Conservation (phyloP, 208 protist genomes). For the Porcisia hertigi region DNA sequence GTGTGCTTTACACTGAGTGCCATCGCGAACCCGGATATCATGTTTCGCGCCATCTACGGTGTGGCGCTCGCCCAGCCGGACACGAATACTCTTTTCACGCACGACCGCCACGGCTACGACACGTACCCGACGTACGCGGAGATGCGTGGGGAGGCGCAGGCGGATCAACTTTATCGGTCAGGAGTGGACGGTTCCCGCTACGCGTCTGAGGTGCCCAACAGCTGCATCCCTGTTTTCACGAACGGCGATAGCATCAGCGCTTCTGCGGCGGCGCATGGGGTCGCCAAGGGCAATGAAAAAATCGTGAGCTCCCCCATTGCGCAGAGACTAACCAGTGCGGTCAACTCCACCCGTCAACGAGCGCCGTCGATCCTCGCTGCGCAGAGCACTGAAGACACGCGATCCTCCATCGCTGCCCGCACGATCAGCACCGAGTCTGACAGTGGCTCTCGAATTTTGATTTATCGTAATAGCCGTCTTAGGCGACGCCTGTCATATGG, state of each 20-base stretch:
- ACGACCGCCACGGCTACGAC: constrained; percentile 23
- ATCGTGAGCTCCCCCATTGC: background rate
- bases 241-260: background rate
- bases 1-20: constrained; percentile 39
- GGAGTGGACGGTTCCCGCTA: background rate
- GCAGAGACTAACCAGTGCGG: background rate
- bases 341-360: background rate
- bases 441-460: background rate
- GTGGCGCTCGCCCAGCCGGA: constrained; percentile 11
- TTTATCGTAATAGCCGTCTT: constrained; percentile 2
- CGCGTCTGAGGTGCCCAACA: background rate
- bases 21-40: constrained; percentile 64
- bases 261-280: background rate
- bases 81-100: constrained; percentile 14
- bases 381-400: background rate
- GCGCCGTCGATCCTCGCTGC: background rate
- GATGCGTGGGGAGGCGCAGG: background rate
- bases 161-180: constrained; percentile 1
- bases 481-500: background rate
- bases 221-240: background rate
- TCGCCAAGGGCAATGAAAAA: background rate
- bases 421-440: background rate
- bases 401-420: background rate
- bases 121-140: background rate
- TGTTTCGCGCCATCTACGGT: constrained; percentile 26